These are phyloP conservation scores for Colletotrichum godetiae DNA, from an alignment of 2,329 filamentous ascomycete genomes.

Conservation along the genomic window DNA sequence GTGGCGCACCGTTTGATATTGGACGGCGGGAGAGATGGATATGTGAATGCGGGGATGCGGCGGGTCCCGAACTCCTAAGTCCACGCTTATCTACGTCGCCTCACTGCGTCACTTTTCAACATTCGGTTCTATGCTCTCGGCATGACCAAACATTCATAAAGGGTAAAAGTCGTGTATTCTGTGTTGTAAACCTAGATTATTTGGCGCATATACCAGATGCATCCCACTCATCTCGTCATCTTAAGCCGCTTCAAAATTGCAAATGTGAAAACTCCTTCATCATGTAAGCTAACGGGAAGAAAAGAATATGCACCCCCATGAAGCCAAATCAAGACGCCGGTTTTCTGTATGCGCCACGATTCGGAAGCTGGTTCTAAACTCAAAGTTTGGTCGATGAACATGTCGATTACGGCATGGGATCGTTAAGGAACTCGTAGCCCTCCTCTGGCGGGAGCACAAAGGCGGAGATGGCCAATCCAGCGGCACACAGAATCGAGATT, in stretches of 20 bases:
- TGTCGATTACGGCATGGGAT: slow-evolving; percentile 46
- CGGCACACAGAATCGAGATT: slow-evolving; percentile 63
- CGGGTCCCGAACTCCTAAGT: slow-evolving; percentile 13
- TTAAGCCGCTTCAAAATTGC: background rate
- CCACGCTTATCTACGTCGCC: slow-evolving; percentile 19
- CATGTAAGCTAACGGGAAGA: background rate
- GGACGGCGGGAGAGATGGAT: background rate
- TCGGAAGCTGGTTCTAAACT: background rate
- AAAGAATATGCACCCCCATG: background rate
- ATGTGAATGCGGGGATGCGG: slow-evolving; percentile 23
- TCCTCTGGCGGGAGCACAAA: slow-evolving; percentile 81
- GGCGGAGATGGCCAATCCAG: slow-evolving; percentile 73
- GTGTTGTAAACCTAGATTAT: background rate
- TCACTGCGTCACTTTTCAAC: slow-evolving; percentile 7
- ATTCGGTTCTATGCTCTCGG: background rate
- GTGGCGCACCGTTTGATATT: slow-evolving; percentile 4
- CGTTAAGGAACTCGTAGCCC: slow-evolving; percentile 79
- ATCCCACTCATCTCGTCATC: background rate
- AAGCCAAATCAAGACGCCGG: slow-evolving; percentile 8
- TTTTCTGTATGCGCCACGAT: slow-evolving; percentile 12
- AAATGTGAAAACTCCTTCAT: background rate
- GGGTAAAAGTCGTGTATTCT: background rate
- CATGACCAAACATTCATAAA: background rate
- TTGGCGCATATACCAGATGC: background rate
- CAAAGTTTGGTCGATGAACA: too few relatives aligned